Evolutionary conservation across 73 alveolate genomes (phyloP), one percentile per base, ranked within the genome.

Genomic region (Tetrahymena borealis): DNA sequence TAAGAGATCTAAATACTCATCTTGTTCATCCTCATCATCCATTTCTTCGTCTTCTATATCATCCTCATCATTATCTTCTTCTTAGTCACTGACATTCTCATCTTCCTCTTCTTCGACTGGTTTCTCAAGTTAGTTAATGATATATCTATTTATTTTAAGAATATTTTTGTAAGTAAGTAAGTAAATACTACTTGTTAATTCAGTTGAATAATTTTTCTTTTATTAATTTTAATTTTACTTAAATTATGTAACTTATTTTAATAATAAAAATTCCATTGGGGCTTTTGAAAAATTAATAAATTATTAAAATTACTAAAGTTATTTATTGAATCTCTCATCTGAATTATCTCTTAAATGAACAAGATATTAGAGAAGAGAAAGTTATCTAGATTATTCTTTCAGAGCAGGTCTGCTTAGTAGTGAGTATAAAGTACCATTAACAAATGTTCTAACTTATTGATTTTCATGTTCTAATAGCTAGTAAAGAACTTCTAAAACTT

Each of bases 381-480:
- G 91, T 28, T 91, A 38, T 33, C 79, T n/a, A 11, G 99, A 98
- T n/a, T 90, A 85, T 41, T 96, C 95, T 41, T 94, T 94, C 79
- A 97, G 92, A 15, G 95, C 77, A 11, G 91, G 40, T 79, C 97
- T 94, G 7, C 97, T 92, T 15, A 97, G 96, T n/a, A 97, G 42
- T 24, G 99, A 97, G 90, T 97, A 97, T 40, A 97, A 92, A 20
- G 99, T 97, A 39, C 99, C 99, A 91, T 95, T 95, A 16, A 95
- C 95, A 91, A 93, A 95, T 4, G 97, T 95, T 90, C 96, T 94
- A 7, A 94, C 97, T 94, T 95, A 79, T 78, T 41, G 39, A 78
- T 96, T 97, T 90, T 98, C 99, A 95, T 97, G 98, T 91, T 97
- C 99, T 91, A 98, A 96, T 90, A 98, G 91, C 33, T 98, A 97